phyloP scores from a whole-genome alignment of 352 stramenopile species.

The Globisporangium takayamanum region DNA sequence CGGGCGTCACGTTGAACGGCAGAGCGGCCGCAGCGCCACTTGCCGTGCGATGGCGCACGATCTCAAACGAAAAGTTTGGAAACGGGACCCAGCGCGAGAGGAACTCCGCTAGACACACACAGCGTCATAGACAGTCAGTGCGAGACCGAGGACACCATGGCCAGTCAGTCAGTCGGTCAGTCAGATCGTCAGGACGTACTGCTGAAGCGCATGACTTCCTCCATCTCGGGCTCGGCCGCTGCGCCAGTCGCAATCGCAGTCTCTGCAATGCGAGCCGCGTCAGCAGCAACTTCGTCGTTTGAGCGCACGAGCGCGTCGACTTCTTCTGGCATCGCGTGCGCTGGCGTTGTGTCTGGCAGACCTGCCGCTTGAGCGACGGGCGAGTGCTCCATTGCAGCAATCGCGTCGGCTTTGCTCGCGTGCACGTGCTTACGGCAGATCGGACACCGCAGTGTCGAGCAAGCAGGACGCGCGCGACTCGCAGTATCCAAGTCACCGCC shows the following conservation, averaged over 20 bases:
- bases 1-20: conserved; percentile 49
- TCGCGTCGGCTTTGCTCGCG: conserved; percentile 23
- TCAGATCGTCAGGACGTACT: conserved; percentile 38
- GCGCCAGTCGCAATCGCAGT: background rate
- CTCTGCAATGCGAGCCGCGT: background rate
- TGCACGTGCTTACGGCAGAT: conserved; percentile 62
- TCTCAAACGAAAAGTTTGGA: conserved; percentile 71
- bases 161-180: background rate
- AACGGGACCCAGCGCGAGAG: conserved; percentile 66
- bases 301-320: conserved; percentile 2
- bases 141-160: background rate
- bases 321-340: background rate
- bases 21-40: conserved; percentile 9
- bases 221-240: conserved; percentile 11
- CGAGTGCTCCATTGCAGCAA: background rate
- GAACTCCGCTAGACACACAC: conserved; percentile 40
- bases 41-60: conserved; percentile 43
- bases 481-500: conserved; percentile 21
- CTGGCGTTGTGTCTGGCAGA: background rate
- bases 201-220: conserved; percentile 69
- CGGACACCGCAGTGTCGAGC: conserved; percentile 40
- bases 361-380: background rate
- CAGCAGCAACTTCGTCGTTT: background rate
- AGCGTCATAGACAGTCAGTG: conserved; percentile 1
- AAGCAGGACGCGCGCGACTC: conserved; percentile 7